A percentile compares a stretch with the other conserved stretches of the same genome.
Conservation (phyloP, 2,329 filamentous ascomycete species). For the Cladophialophora carrionii region DNA sequence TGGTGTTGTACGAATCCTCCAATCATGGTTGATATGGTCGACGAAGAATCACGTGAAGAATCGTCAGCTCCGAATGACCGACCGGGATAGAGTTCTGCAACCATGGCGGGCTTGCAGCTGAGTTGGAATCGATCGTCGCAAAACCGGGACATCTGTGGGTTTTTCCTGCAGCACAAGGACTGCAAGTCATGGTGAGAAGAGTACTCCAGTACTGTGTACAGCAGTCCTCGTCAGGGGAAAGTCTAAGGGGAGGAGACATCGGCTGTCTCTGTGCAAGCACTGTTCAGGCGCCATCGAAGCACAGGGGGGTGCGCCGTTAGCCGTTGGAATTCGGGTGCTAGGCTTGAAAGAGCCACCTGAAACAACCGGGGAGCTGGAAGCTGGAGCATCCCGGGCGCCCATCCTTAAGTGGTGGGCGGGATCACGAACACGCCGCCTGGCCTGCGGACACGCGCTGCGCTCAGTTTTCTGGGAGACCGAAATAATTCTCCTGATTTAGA, state of each 20-base stretch:
- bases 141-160: not conserved
- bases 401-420: constrained; percentile 3
- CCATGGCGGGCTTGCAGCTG: constrained; percentile 8
- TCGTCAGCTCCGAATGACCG: constrained; percentile 4
- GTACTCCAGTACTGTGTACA: no score
- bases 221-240: constrained; percentile 7
- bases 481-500: constrained; percentile 21
- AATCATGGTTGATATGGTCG: constrained; percentile 12
- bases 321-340: constrained; percentile 9
- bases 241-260: constrained; percentile 2
- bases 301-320: constrained; percentile 12
- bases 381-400: constrained; percentile 16
- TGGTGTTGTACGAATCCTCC: constrained; percentile 11
- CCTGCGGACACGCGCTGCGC: not conserved
- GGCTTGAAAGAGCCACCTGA: constrained; percentile 17
- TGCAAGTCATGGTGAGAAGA: not conserved
- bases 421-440: constrained; percentile 1
- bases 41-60: not conserved
- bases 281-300: constrained; percentile 8
- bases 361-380: constrained; percentile 19
- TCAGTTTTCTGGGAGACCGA: constrained; percentile 5
- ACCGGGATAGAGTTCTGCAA: constrained; percentile 6
- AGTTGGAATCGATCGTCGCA: not conserved
- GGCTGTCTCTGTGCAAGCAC: not conserved
- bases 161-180: constrained; percentile 2